Base-by-base conservation (phyloP, 257 asterid genomes). In the Nicotiana undulata region DNA sequence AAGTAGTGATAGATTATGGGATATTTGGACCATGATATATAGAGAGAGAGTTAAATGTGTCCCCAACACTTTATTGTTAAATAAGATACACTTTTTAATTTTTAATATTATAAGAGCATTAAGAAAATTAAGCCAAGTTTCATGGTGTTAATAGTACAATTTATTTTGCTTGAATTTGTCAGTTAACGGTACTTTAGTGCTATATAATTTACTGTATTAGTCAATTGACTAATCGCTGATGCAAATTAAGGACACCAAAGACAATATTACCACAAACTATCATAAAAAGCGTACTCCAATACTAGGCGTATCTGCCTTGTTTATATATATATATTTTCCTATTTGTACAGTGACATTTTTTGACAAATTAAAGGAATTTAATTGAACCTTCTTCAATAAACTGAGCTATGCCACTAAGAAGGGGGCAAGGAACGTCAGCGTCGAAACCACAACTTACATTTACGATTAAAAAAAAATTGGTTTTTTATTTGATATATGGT, bases 1-100 rank as follows among this genome's bases (percentile, higher is more conserved):
- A 89, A 90, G 93, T 81, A 82, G 84, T 81, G 65, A 80, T 79
- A 85, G 79, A 81, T 79, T 60, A 79, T 46, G 56, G 34, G 65
- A 75, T 80, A 66, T 58, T 18, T 60, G 49, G 10, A 56, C 29
- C 40, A 61, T 49, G 16, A 52, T 46, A 49, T 26, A 24, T 26
- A 11, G 4, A 18, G 3, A 12, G 11, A 59, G 61, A 24, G 81
- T 16, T 76, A 70, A 70, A 40, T 68, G 8, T 70, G 59, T 13
- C 32, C 40, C 18, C 9, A 15, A 72, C 6, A 72, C 59, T 46
- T 72, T 46, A 1, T 72, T 72, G 40, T 24, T 72, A 72, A 72
- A 44, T 46, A 72, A 46, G 1, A 72, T 7, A 18, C 60, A 72
- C 24, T 72, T 72, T 72, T 24, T 46, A 7, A 22, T 15, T 6